Conservation (phyloP, 164 flowering plant species). For the Vitis amurensis region DNA sequence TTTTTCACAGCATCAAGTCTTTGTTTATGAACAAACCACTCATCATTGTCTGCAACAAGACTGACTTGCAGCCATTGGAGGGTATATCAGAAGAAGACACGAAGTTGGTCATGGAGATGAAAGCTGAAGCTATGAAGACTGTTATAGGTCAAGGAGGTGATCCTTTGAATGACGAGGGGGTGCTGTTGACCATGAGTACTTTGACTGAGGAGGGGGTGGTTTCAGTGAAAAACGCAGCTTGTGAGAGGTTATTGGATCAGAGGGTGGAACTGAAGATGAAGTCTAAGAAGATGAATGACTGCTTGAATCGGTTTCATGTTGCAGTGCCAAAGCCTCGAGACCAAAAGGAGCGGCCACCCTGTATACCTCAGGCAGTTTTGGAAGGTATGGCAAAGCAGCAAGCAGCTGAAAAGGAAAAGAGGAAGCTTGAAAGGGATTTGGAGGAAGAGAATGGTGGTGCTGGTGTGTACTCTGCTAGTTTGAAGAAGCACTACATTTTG, state of each 20-base stretch:
- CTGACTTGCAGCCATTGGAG: constrained; percentile 86
- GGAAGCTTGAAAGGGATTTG: constrained; percentile 77
- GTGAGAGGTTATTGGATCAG: constrained; percentile 79
- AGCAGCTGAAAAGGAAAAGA: constrained; percentile 54
- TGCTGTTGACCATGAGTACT: constrained; percentile 83
- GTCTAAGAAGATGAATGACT: constrained; percentile 80
- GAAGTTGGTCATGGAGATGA: constrained; percentile 79
- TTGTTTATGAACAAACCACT: constrained; percentile 84
- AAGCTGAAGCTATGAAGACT: constrained; percentile 82
- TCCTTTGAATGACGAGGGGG: constrained; percentile 42
- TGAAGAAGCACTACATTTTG: constrained; percentile 73
- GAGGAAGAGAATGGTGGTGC: constrained; percentile 90
- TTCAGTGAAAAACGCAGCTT: constrained; percentile 84
- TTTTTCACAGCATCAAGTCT: constrained; percentile 91
- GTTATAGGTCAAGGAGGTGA: constrained; percentile 70
- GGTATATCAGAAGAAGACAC: constrained; percentile 71
- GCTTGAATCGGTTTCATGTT: constrained; percentile 79
- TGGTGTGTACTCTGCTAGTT: constrained; percentile 79
- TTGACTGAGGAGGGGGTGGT: constrained; percentile 83
- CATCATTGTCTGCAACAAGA: constrained; percentile 86
- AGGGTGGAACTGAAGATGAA: constrained; percentile 89
- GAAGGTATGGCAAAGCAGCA: constrained; percentile 60
- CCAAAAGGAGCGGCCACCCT: constrained; percentile 78
- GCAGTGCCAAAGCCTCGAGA: constrained; percentile 86
- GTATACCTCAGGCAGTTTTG: constrained; percentile 76